Evolutionary conservation across 345 rosid genomes (phyloP), one percentile per base, ranked within the genome.

Genomic region (Trapa incisa): DNA sequence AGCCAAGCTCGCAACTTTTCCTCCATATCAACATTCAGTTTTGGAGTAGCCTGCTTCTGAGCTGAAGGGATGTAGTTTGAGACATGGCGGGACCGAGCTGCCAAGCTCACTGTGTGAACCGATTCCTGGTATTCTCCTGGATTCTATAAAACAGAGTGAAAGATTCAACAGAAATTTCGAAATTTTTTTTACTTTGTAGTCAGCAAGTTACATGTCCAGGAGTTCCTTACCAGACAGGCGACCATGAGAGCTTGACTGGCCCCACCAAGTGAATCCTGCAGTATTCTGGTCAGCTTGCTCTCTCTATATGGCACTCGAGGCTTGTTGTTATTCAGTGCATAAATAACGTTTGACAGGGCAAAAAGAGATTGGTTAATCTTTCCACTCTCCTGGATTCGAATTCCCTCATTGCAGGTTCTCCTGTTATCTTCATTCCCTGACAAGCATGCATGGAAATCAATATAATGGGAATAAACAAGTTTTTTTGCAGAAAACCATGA

Each of bases 111-210:
- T 0, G 99, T 91, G 47, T 82, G 88, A 67, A 91, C 85, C 64
- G 99, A 86, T 81, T 94, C 97, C 77, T 87, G 91, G 76, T 89
- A 89, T 76, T 87, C 96, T 71, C 97, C 96, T 3, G 99, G 97
- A 75, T 91, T 94, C 99, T 91, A 42, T 72, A 7, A 52, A 22
- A 2, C 33, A 22, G 45, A 15, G 45, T 61, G 38, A 54, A 37
- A 52, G 52, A n/a, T 39, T 5, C 63, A 29, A 3, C 41, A 64
- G 38, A 41, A n/a, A 74, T 65, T 0, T 43, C 9, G 41, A 9
- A 15, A 45, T 29, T 11, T 29, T 3, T 47, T 22, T 13, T 1
- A 1, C 42, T 42, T 22, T 43, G 8, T 56, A 15, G 38, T 8
- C 22, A 43, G 8, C 14, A 53, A n/a, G 43, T 38, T 3, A 33